phyloP scores from a whole-genome alignment of 495 filamentous ascomycete genomes.

The Penicillium coprophilum region DNA sequence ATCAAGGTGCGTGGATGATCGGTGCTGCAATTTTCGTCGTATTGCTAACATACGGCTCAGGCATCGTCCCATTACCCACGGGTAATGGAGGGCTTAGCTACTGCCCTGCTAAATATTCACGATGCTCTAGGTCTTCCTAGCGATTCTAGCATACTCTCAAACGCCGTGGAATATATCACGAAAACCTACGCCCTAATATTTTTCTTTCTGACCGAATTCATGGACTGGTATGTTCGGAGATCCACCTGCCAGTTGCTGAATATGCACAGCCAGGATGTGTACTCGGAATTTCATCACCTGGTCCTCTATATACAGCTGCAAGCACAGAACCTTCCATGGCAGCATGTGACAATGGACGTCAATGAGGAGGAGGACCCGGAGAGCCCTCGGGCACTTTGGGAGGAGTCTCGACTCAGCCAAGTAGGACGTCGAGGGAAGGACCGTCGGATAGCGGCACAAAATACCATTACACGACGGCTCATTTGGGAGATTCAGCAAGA shows the following conservation, averaged over 20 bases:
- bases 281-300: slow-evolving; percentile 44
- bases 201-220: slow-evolving; percentile 48
- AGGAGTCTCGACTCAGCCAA: slow-evolving; percentile 40
- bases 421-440: slow-evolving; percentile 39
- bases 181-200: slow-evolving; percentile 47
- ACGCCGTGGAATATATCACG: slow-evolving; percentile 34
- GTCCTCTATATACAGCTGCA: slow-evolving; percentile 38
- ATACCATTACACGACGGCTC: slow-evolving; percentile 40
- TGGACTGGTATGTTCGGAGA: slow-evolving; percentile 48
- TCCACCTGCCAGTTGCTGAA: slow-evolving; percentile 44
- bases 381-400: slow-evolving; percentile 32
- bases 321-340: slow-evolving; percentile 23
- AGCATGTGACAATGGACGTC: slow-evolving; percentile 29
- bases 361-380: slow-evolving; percentile 30
- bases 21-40: neutral
- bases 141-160: slow-evolving; percentile 19
- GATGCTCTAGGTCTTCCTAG: slow-evolving; percentile 32
- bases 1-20: slow-evolving; percentile 39
- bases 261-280: slow-evolving; percentile 48
- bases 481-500: slow-evolving; percentile 48
- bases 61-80: slow-evolving; percentile 47
- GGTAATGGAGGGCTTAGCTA: slow-evolving; percentile 45
- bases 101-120: slow-evolving; percentile 44
- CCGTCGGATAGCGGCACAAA: slow-evolving; percentile 39
- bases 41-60: slow-evolving; percentile 23